A percentile compares a stretch with the other conserved stretches of the same genome.
phyloP scores from a whole-genome alignment of 202 grass and related monocot genomes.

The Cymbopogon flexuosus region DNA sequence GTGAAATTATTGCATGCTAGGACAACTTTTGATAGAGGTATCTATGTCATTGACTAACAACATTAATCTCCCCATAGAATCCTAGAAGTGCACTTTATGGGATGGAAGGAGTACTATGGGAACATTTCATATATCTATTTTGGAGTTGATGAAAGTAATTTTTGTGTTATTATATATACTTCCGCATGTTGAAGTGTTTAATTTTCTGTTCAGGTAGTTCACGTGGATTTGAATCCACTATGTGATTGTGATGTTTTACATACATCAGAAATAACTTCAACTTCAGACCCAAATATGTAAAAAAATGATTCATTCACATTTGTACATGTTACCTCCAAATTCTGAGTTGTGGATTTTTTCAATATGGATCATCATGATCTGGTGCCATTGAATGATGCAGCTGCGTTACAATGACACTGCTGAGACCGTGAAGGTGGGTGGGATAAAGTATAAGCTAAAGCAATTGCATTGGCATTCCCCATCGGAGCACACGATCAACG shows the following conservation, averaged over 20 bases:
- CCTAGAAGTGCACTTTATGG: too few species aligned
- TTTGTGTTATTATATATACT: neutral
- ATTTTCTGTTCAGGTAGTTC: neutral
- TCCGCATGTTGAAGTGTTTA: neutral
- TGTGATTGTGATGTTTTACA: constrained; percentile 10
- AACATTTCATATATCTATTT: neutral
- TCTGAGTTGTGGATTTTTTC: neutral
- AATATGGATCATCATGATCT: neutral
- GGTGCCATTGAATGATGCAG: constrained; percentile 26
- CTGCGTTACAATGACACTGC: constrained; percentile 42
- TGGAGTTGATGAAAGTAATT: neutral
- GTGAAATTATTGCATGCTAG: too few species aligned
- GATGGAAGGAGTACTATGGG: neutral
- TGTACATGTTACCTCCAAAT: neutral
- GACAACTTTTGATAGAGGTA: too few species aligned
- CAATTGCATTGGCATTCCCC: constrained; percentile 83
- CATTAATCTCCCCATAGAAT: too few species aligned
- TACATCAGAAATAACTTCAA: neutral
- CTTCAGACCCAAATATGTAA: neutral
- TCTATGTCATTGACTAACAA: too few species aligned
- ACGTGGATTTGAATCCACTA: neutral
- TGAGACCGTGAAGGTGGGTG: constrained; percentile 44
- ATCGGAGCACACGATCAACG: constrained; percentile 70
- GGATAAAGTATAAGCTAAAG: constrained; percentile 52
- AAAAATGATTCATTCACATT: neutral